Evolutionary conservation across 129 eudicot genomes (phyloP).

Genomic region (Solidago caesia): DNA sequence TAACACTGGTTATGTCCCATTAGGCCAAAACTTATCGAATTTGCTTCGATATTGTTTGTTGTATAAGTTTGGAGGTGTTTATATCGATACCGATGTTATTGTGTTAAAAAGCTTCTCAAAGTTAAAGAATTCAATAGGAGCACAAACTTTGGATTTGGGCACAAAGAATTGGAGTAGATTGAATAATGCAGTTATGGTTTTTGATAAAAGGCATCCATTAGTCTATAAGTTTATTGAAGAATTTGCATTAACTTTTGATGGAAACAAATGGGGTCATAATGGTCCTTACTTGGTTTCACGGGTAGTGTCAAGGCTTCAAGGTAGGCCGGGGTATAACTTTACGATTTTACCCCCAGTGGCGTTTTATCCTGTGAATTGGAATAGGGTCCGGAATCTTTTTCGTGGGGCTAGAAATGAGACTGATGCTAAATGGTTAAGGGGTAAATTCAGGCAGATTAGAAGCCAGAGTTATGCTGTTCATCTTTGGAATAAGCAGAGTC

Average conservation of each 20-base stretch:
- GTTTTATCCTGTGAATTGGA: slow-evolving; percentile 91
- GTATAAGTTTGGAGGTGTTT: slow-evolving; percentile 86
- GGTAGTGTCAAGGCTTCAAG: slow-evolving; percentile 66
- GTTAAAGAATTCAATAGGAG: slow-evolving; percentile 75
- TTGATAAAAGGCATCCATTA: slow-evolving; percentile 84
- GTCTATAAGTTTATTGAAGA: slow-evolving; percentile 82
- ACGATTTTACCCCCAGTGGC: slow-evolving; percentile 71
- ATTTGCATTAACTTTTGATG: slow-evolving; percentile 83
- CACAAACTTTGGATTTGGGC: slow-evolving; percentile 60
- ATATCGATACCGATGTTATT: slow-evolving; percentile 78
- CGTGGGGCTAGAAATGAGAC: slow-evolving; percentile 51
- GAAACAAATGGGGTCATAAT: slow-evolving; percentile 98
- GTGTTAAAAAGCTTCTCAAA: slow-evolving; percentile 53
- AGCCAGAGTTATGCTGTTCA: slow-evolving; percentile 67
- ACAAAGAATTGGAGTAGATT: slow-evolving; percentile 76
- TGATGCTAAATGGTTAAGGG: slow-evolving; percentile 57
- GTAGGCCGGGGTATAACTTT: slow-evolving; percentile 49
- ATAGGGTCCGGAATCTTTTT: slow-evolving; percentile 59
- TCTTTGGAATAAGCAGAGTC: slow-evolving; percentile 94
- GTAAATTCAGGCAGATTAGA: slow-evolving; percentile 57
- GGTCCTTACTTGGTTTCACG: slow-evolving; percentile 97
- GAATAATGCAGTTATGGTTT: slow-evolving; percentile 95
- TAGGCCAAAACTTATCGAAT: slow-evolving; percentile 92
- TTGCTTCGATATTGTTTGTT: slow-evolving; percentile 75
- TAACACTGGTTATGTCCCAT: slow-evolving; percentile 62